Percentiles rank a stretch among this genome's conserved stretches.
Conservation (phyloP, 345 rosid species). For the Gossypium thurberi region DNA sequence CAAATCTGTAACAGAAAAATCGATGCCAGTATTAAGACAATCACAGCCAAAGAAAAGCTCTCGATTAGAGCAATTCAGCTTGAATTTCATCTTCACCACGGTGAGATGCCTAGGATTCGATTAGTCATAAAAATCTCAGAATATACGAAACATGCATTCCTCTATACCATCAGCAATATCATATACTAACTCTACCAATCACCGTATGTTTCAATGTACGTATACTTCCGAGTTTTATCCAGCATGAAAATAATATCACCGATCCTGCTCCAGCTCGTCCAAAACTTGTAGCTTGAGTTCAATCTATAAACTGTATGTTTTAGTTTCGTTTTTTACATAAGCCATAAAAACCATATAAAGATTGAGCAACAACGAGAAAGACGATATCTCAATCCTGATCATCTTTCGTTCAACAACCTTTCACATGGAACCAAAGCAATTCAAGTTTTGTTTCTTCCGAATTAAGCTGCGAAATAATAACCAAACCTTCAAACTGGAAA, state of each 20-base stretch:
- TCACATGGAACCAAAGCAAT: not conserved
- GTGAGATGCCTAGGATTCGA: not conserved
- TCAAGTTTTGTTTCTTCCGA: not conserved
- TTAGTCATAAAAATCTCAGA: not conserved
- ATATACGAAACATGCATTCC: not conserved
- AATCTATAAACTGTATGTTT: not conserved
- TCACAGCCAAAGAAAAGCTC: not conserved
- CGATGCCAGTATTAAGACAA: slow-evolving; percentile 11
- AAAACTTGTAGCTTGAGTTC: not conserved
- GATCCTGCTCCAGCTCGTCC: not conserved
- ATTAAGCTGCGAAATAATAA: not conserved
- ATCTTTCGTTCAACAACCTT: not conserved
- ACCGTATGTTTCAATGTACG: not conserved
- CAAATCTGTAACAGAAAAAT: slow-evolving; percentile 39
- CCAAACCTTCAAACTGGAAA: not conserved
- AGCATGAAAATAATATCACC: not conserved
- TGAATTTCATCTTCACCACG: not conserved
- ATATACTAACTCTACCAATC: not conserved
- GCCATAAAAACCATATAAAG: not conserved
- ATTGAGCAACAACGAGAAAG: not conserved
- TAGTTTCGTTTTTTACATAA: not conserved
- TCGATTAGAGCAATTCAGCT: not conserved
- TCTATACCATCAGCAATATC: not conserved
- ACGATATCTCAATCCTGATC: not conserved
- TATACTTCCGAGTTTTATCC: not conserved